Base-by-base conservation (phyloP, 2,329 filamentous ascomycete genomes). In the Aspergillus ustus region DNA sequence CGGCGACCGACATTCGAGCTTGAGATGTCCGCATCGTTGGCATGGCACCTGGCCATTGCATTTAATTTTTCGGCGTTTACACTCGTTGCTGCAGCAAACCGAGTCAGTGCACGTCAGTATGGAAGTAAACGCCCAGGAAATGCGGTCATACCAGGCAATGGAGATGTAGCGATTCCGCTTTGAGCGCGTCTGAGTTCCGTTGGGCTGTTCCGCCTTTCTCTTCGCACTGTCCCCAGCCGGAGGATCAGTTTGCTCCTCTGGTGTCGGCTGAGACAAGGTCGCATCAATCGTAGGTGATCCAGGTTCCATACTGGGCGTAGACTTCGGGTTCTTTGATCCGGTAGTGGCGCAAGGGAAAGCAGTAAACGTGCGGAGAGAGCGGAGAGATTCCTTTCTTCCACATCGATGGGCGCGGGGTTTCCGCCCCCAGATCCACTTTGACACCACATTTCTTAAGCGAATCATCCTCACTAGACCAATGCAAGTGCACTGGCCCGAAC, bases 121-220 rank as follows among this genome's bases (percentile, higher is more conserved):
- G 22, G 44, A 34, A 52, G 28, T 52, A 51, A 31, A 52, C 57
- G 49, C 22, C 50, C 53, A 52, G 52, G 19, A 58, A 46, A 50
- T 52, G 57, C 64, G 62, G 62, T 73, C 81, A 72, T 79, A 87
- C 85, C 87, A 89, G 55, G 87, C 87, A 67, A 89, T 88, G 29
- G 86, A 88, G 67, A 89, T 88, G 74, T 89, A 89, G 67, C 87
- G 83, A 77, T 88, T 89, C 73, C 87, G 82, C 80, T 89, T 88
- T 67, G 86, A 81, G 67, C 86, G 82, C 67, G 81, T 82, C 59
- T 83, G 83, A 17, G 79, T 78, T 76, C 77, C 78, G 75, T 75
- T 77, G 67, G 68, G 64, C 55, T 73, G 73, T 73, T 79, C 78
- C 72, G 76, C 76, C 65, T 78, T 79, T 69, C 78, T 74, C 72